phyloP scores from a whole-genome alignment of 208 protist genomes.

The Trypanosoma congolense region DNA sequence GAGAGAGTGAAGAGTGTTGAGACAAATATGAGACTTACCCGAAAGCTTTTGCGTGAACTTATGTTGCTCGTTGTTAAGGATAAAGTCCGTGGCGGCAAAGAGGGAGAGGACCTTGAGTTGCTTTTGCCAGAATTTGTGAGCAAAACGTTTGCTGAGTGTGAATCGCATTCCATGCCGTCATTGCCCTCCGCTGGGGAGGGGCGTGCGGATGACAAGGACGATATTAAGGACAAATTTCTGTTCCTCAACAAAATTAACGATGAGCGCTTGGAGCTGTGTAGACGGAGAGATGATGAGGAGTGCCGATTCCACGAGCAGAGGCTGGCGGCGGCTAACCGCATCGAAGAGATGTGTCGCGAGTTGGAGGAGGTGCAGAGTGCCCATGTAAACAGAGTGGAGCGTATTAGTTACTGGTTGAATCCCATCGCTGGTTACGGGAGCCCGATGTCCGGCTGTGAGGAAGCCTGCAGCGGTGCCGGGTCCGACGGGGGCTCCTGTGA shows the following conservation, averaged over 20 bases:
- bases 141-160: background rate
- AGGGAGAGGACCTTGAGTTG: constrained; percentile 1
- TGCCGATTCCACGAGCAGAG: background rate
- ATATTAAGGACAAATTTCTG: background rate
- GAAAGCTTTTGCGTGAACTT: constrained; percentile 18
- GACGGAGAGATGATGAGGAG: constrained; percentile 1
- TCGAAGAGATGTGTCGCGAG: constrained; percentile 18
- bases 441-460: background rate
- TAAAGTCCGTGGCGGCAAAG: constrained; percentile 13
- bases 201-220: background rate
- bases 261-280: background rate
- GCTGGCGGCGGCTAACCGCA: background rate
- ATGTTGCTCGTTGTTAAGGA: constrained; percentile 14
- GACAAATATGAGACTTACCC: constrained; percentile 24
- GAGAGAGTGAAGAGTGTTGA: constrained; percentile 10
- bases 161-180: background rate
- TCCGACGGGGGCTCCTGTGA: background rate
- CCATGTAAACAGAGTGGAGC: constrained; percentile 14
- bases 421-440: constrained; percentile 2
- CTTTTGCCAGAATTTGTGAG: constrained; percentile 21
- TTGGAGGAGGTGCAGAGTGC: constrained; percentile 6
- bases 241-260: background rate
- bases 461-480: background rate
- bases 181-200: background rate
- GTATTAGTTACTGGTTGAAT: constrained; percentile 12